Base-by-base conservation (phyloP, 305 asterid genomes). In the Salvia sclarea region DNA sequence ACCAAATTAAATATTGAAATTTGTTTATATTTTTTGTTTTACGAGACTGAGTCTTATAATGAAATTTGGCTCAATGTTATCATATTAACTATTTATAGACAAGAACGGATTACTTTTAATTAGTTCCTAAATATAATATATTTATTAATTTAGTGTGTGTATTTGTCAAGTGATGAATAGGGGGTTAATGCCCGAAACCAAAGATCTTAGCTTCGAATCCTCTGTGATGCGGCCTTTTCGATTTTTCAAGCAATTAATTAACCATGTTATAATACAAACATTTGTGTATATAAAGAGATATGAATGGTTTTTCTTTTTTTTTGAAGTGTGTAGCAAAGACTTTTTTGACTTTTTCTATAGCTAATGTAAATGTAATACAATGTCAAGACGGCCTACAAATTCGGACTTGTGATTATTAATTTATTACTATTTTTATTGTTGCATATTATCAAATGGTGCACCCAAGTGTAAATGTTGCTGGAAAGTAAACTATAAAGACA, bases 361-460 rank as follows among this genome's bases (percentile, higher is more conserved):
- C 55, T 28, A 10, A 28, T 25, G 4, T 25, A 25, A 3, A 16
- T 22, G 68, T 20, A 25, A 22, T 21, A 13, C 8, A 37, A 50
- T n/a, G 20, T 38, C 54, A 14, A 28, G 61, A n/a, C n/a, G n/a
- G 70, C 47, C 57, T 41, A 43, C 47, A 55, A 41, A 52, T 28
- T 6, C 41, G 40, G 73, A 68, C 65, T 61, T 25, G 14, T 14
- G 14, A 33, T 16, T 17, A 18, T 20, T 9, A 49, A n/a, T n/a
- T 25, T 37, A 24, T 28, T 25, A 16, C 16, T 16, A 6, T 4
- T 47, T 12, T 28, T 64, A 7, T 35, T 8, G 21, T 22, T 22
- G 16, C 28, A 11, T 5, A 17, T 20, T 60, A 33, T 11, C 10
- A 6, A 17, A 68, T 25, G 8, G 22, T 41, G 44, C 4, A 25